phyloP scores from a whole-genome alignment of 805 yeast species.

The Candida sanyiensis region DNA sequence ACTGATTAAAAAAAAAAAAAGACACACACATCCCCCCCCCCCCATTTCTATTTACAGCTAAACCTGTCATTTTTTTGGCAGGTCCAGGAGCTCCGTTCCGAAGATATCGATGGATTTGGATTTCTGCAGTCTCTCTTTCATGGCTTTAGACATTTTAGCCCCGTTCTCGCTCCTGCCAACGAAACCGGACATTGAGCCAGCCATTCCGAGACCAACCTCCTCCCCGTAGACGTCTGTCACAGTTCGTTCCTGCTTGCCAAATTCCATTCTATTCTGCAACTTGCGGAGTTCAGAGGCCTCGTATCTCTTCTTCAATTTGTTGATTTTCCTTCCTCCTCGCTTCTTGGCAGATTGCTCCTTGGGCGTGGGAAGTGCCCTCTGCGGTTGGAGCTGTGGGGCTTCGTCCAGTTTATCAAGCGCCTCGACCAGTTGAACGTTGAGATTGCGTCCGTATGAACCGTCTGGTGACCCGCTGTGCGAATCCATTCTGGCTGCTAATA shows the following conservation, averaged over 20 bases:
- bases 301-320: slow-evolving; percentile 77
- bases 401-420: slow-evolving; percentile 67
- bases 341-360: slow-evolving; percentile 70
- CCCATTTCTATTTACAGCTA: slow-evolving; percentile 1
- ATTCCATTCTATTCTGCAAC: slow-evolving; percentile 79
- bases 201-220: slow-evolving; percentile 79
- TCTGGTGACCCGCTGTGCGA: slow-evolving; percentile 37
- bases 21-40: slow-evolving; percentile 7
- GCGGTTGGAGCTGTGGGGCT: slow-evolving; percentile 64
- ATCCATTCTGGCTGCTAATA: slow-evolving; percentile 82
- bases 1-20: no score
- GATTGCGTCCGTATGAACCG: slow-evolving; percentile 52
- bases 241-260: slow-evolving; percentile 69
- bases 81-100: slow-evolving; percentile 19
- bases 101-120: slow-evolving; percentile 15
- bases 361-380: slow-evolving; percentile 65
- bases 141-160: slow-evolving; percentile 56
- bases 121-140: slow-evolving; percentile 42
- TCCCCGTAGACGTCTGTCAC: slow-evolving; percentile 65
- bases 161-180: slow-evolving; percentile 35
- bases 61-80: slow-evolving; percentile 4
- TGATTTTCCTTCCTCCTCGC: slow-evolving; percentile 77
- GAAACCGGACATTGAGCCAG: slow-evolving; percentile 25
- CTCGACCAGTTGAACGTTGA: slow-evolving; percentile 52
- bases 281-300: slow-evolving; percentile 75